These are phyloP conservation scores for Yarrowia deformans DNA, from an alignment of 805 yeast genomes.

Conservation along the genomic window DNA sequence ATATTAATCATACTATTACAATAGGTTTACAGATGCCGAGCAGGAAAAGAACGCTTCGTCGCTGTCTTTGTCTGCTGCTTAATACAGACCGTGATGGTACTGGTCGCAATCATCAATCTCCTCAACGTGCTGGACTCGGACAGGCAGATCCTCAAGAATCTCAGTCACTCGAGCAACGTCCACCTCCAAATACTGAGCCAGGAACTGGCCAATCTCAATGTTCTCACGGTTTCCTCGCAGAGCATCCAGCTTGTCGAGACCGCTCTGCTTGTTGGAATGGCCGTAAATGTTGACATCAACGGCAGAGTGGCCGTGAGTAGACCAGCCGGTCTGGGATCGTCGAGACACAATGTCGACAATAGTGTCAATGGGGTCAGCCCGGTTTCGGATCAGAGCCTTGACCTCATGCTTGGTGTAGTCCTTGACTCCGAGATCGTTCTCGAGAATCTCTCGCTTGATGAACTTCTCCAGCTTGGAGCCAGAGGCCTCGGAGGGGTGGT, in stretches of 20 bases:
- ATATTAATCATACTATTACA: constrained; percentile 18
- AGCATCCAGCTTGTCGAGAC: constrained; percentile 47
- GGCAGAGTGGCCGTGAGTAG: constrained; percentile 95
- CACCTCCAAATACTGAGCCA: constrained; percentile 60
- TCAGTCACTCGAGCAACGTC: constrained; percentile 47
- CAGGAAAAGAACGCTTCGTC: neutral
- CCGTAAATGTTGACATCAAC: constrained; percentile 95
- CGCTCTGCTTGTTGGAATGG: constrained; percentile 57
- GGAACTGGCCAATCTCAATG: constrained; percentile 78
- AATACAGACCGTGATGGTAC: constrained; percentile 34
- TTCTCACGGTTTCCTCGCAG: constrained; percentile 86
- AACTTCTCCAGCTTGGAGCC: constrained; percentile 53
- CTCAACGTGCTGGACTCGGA: constrained; percentile 29
- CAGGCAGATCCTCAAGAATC: constrained; percentile 21
- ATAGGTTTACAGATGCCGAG: constrained; percentile 27
- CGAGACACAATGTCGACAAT: constrained; percentile 74
- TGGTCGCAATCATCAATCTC: constrained; percentile 27
- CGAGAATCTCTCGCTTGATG: constrained; percentile 62
- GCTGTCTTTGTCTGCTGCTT: neutral
- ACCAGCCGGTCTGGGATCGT: constrained; percentile 95
- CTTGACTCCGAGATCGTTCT: constrained; percentile 68
- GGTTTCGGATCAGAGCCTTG: constrained; percentile 52
- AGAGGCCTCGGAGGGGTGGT: constrained; percentile 42
- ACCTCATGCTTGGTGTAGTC: constrained; percentile 67
- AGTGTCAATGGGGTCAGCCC: constrained; percentile 53